Evolutionary conservation across 345 rosid genomes (phyloP), one percentile per base, ranked within the genome.

Genomic region (thale cress (Arabidopsis thaliana)): DNA sequence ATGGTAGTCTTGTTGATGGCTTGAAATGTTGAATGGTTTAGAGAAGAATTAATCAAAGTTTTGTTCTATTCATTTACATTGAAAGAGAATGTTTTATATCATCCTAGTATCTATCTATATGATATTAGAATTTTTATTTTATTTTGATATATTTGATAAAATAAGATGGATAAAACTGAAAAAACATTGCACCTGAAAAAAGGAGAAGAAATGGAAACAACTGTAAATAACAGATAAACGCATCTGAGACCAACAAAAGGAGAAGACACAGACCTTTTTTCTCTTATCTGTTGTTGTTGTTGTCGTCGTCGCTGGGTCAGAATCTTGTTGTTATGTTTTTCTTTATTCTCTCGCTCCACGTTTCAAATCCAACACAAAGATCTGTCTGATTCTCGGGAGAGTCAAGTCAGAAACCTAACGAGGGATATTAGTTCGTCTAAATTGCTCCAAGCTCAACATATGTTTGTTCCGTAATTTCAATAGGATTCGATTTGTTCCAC

Each of bases 191-290:
- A 28, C 32, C 32, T 28, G 32, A 28, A 28, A 28, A 28, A 28
- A 28, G 4, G 32, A 28, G 32, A 3, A 28, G 32, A 4, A 28
- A 28, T 28, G 32, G 32, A 28, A 28, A 28, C 32, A 28, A 28
- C 32, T 28, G 32, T 28, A 28, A 28, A 28, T 28, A 28, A 28
- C 32, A 28, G 68, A 71, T 16, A 77, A 77, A 58, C 68, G 73
- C 60, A 77, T 71, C 72, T 77, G 77, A 71, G 72, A 71, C 72
- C 76, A 77, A 65, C 24, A 40, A 77, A 65, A 53, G 41, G 33
- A 67, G 36, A 66, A 48, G 7, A 28, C 4, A 51, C 24, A 73
- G 8, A 65, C 71, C 6, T 33, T 65, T 65, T 65, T 44, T 63
- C 65, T 53, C 59, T 33, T 32, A 4, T 22, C 24, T 23, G 12